Evolutionary conservation across 176 grass and related monocot genomes (phyloP).

Genomic region (Guadua angustifolia): DNA sequence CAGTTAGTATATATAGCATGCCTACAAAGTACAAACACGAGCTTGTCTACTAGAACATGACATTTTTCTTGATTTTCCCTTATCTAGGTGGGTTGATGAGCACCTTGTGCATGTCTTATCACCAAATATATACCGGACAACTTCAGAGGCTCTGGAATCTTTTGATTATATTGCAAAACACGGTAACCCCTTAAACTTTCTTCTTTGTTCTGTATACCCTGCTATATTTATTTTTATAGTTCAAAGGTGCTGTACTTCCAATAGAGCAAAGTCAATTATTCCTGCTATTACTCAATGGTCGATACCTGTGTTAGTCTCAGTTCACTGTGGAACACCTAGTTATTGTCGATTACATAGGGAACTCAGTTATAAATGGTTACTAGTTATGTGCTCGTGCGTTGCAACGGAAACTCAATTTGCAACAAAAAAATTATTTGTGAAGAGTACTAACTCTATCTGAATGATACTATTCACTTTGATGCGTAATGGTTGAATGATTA

Average conservation of each 20-base stretch:
- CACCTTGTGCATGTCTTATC: conserved; percentile 90
- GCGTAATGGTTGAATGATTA: too few relatives aligned
- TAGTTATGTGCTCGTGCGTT: too few relatives aligned
- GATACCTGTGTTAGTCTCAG: neutral
- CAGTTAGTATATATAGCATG: neutral
- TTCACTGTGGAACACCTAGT: neutral
- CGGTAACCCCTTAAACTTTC: conserved; percentile 46
- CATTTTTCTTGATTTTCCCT: conserved; percentile 3
- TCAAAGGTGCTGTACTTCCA: neutral
- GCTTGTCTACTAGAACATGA: neutral
- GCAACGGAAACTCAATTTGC: too few relatives aligned
- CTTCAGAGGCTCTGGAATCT: conserved; percentile 88
- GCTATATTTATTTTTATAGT: conserved; percentile 15
- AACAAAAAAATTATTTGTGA: too few relatives aligned
- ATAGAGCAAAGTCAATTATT: neutral
- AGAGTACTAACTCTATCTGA: too few relatives aligned
- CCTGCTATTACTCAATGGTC: too few relatives aligned
- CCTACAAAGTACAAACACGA: neutral
- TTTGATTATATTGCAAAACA: conserved; percentile 95
- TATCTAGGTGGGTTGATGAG: conserved; percentile 89
- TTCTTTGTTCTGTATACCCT: neutral
- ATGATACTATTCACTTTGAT: too few relatives aligned
- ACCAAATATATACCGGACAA: conserved; percentile 93
- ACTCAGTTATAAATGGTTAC: neutral
- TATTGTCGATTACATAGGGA: neutral